Evolutionary conservation across 1,284 basidiomycete genomes (phyloP), one percentile per base, ranked within the genome.

Genomic region (Fomitopsis palustris): DNA sequence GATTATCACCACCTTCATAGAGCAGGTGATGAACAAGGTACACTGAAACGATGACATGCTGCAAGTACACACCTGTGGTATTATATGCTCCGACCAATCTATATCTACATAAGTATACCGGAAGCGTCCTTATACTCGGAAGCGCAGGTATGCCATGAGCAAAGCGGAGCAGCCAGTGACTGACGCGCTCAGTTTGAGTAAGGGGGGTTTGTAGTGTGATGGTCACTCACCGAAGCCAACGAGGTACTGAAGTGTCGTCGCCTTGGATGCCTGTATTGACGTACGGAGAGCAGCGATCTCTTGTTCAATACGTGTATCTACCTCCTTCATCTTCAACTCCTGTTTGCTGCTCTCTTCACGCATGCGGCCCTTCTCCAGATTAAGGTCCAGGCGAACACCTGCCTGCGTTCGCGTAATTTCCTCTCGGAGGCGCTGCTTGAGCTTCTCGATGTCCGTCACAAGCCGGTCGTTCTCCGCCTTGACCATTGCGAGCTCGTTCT

Each of bases 271-370:
- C 72, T 98, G 95, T 56, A 98, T 97, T 53, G 90, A 84, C 1
- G 96, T 97, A 53, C 94, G 79, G 55, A 98, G 74, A 5, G 88
- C 87, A 2, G 95, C 94, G 70, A 98, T 98, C 77, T 98, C 96
- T 70, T 93, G 92, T 76, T 99, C 96, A 68, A 99, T 98, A 67
- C 95, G 79, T 2, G 96, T 98, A 69, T 99, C 96, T 14, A 98
- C 95, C 74, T 99, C 97, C 74, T 96, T 96, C 73, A 99, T 94
- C 84, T 98, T 98, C 62, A 97, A 80, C 69, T 97, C 96, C 69
- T 98, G 95, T 49, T 90, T 87, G 59, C 88, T 90, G 61, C 88
- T 90, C 78, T 99, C 96, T 70, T 99, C 96, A 45, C 97, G 79
- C 79, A 98, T 94, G 42, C 96, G 82, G 4, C 94, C 96, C 76